Evolutionary conservation across 2,329 filamentous ascomycete genomes (phyloP).

Genomic region (Trichoderma sp.): DNA sequence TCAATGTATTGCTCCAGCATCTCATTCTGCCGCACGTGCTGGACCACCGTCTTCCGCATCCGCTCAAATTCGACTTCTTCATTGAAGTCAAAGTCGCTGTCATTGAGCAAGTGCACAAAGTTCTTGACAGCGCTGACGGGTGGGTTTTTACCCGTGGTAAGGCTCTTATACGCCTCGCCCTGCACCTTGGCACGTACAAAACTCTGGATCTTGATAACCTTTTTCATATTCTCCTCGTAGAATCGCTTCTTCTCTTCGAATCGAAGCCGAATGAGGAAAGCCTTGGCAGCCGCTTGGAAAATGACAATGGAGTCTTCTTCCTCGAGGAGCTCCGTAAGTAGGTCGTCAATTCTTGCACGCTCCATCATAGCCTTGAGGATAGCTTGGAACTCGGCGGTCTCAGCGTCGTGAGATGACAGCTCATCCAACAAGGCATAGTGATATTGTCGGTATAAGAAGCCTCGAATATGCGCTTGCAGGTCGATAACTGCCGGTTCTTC

Average conservation of each 20-base stretch:
- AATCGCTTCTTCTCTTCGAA: slow-evolving; percentile 85
- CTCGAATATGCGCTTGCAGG: slow-evolving; percentile 66
- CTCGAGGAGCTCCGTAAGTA: slow-evolving; percentile 74
- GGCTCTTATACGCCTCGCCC: slow-evolving; percentile 94
- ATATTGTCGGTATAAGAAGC: slow-evolving; percentile 59
- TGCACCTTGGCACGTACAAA: slow-evolving; percentile 93
- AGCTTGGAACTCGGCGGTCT: slow-evolving; percentile 69
- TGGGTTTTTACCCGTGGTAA: slow-evolving; percentile 94
- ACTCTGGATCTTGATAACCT: slow-evolving; percentile 97
- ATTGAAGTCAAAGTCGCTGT: slow-evolving; percentile 98
- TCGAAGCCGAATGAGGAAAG: slow-evolving; percentile 65
- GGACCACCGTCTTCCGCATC: slow-evolving; percentile 90
- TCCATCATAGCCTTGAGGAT: slow-evolving; percentile 75
- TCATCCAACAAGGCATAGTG: slow-evolving; percentile 63
- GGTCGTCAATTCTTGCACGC: slow-evolving; percentile 67
- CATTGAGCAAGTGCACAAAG: slow-evolving; percentile 95
- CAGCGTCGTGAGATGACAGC: slow-evolving; percentile 64
- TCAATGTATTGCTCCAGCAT: slow-evolving; percentile 97
- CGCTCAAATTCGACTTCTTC: slow-evolving; percentile 97
- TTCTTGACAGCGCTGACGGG: slow-evolving; percentile 96
- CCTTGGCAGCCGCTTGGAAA: slow-evolving; percentile 72
- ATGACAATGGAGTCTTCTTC: slow-evolving; percentile 75
- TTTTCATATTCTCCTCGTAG: slow-evolving; percentile 97
- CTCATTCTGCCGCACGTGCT: slow-evolving; percentile 96
- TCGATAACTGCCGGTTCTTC: slow-evolving; percentile 55